A percentile compares a stretch with the other conserved stretches of the same genome.
These are phyloP conservation scores for Turritis glabra DNA, from an alignment of 345 rosid genomes.

Conservation along the genomic window DNA sequence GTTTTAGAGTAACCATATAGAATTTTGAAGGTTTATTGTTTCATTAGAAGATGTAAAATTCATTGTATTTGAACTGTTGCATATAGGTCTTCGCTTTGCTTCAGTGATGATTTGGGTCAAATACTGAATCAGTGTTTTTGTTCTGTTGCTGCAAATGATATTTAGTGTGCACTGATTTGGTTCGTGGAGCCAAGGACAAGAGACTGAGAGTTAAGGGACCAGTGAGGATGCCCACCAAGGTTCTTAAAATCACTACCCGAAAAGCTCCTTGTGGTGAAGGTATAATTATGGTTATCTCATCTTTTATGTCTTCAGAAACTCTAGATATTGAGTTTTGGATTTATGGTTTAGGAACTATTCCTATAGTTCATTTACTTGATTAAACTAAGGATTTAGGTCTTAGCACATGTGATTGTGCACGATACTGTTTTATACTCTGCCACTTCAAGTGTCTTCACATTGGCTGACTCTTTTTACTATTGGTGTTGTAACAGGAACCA, in stretches of 20 bases:
- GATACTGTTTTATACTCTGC: not conserved
- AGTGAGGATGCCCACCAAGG: slow-evolving; percentile 52
- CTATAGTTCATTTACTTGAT: not conserved
- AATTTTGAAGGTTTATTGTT: not conserved
- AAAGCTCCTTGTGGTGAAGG: slow-evolving; percentile 62
- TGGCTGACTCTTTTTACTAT: not conserved
- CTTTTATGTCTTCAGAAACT: not conserved
- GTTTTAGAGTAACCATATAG: not conserved
- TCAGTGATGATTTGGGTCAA: not conserved
- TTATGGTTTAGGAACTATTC: not conserved
- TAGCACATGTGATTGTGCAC: not conserved
- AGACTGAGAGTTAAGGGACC: slow-evolving; percentile 50
- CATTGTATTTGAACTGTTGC: not conserved
- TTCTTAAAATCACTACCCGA: slow-evolving; percentile 49
- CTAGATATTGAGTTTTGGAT: no score
- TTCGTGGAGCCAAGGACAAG: slow-evolving; percentile 52
- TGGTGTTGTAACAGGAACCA: slow-evolving; percentile 47
- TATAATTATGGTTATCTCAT: not conserved
- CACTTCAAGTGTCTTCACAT: not conserved
- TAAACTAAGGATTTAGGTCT: no score
- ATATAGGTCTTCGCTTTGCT: not conserved
- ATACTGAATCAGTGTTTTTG: not conserved
- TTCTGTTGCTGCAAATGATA: not conserved
- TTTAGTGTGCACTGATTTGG: slow-evolving; percentile 49
- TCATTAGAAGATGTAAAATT: not conserved